Conservation (phyloP, 208 protist species). For the Phytomonas francai region DNA sequence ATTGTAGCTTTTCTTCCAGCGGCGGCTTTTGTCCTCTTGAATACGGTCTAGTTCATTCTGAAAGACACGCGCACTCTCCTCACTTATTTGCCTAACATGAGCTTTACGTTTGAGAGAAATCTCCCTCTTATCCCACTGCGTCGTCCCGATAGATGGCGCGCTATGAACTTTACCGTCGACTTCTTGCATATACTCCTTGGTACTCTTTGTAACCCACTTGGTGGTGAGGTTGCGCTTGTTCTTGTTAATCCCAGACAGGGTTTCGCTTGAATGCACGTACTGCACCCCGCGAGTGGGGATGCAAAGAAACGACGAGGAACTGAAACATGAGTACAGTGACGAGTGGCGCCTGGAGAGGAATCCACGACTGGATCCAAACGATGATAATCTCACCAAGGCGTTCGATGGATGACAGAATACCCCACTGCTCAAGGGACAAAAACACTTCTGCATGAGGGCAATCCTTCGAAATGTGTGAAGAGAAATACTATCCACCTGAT, state of each 20-base stretch:
- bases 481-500: background rate
- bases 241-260: slow-evolving; percentile 63
- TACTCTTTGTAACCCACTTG: slow-evolving; percentile 80
- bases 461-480: background rate
- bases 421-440: background rate
- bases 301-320: background rate
- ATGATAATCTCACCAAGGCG: background rate
- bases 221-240: slow-evolving; percentile 21
- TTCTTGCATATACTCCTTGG: slow-evolving; percentile 83
- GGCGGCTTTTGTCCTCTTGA: slow-evolving; percentile 42
- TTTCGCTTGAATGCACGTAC: slow-evolving; percentile 67
- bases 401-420: background rate
- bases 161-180: slow-evolving; percentile 28
- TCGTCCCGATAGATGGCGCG: slow-evolving; percentile 14
- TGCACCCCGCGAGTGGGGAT: slow-evolving; percentile 20
- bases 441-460: background rate
- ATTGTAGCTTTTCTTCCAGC: slow-evolving; percentile 43
- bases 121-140: slow-evolving; percentile 24
- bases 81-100: slow-evolving; percentile 21
- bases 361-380: background rate
- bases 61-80: slow-evolving; percentile 49
- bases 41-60: slow-evolving; percentile 72
- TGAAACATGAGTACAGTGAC: background rate
- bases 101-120: slow-evolving; percentile 9
- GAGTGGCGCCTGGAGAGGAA: background rate